Conservation (phyloP, 192 early-diverging fungal genomes). For the Backusella morwellensis region DNA sequence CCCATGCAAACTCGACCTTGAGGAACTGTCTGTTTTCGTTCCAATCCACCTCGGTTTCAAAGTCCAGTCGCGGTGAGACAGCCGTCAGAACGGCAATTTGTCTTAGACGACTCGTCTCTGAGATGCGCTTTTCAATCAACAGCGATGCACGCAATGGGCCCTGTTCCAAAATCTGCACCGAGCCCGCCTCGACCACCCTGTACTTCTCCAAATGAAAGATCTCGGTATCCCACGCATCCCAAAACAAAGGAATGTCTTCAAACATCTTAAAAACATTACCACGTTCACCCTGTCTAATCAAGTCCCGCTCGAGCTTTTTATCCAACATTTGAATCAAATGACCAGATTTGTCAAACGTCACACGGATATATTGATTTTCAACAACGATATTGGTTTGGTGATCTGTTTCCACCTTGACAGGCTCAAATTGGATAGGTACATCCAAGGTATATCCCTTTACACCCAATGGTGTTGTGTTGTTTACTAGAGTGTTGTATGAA, state of each 20-base stretch:
- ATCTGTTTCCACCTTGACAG: conserved; percentile 37
- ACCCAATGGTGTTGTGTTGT: conserved; percentile 8
- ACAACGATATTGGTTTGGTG: conserved; percentile 51
- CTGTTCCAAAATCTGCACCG: conserved; percentile 61
- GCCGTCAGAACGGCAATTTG: conserved; percentile 82
- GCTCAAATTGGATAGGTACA: conserved; percentile 3
- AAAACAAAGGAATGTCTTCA: conserved; percentile 86
- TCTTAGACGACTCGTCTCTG: conserved; percentile 61
- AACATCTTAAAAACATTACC: conserved; percentile 81
- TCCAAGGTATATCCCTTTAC: conserved; percentile 14
- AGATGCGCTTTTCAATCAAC: conserved; percentile 60
- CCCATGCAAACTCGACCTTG: conserved; percentile 89
- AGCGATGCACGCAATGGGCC: conserved; percentile 84
- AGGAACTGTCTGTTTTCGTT: conserved; percentile 86
- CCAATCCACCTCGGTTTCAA: conserved; percentile 90
- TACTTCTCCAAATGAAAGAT: conserved; percentile 92
- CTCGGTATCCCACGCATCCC: conserved; percentile 72
- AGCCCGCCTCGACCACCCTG: conserved; percentile 55
- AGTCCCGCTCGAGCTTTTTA: conserved; percentile 49
- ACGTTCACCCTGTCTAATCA: conserved; percentile 48
- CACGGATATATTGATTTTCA: conserved; percentile 74
- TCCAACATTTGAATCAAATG: conserved; percentile 71
- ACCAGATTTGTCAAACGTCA: conserved; percentile 71
- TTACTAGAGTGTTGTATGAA: background rate
- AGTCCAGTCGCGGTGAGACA: conserved; percentile 73